These are phyloP conservation scores for Posidonia oceanica DNA, from an alignment of 116 monocot species.

Conservation along the genomic window DNA sequence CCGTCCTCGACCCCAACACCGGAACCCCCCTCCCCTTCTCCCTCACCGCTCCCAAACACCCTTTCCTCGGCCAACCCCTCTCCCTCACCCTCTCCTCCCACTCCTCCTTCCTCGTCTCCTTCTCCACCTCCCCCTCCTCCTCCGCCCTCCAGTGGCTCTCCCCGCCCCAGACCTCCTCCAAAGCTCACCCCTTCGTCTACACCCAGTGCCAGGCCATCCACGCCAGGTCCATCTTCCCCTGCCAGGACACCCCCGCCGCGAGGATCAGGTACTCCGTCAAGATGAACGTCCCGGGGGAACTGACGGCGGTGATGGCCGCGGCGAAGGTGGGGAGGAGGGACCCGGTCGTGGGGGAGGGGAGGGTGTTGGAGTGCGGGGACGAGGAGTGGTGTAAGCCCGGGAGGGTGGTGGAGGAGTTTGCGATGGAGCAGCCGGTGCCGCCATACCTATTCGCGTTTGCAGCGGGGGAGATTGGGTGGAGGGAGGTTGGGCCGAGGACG, in stretches of 20 bases:
- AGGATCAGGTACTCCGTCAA: slow-evolving; percentile 52
- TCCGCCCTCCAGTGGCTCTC: slow-evolving; percentile 90
- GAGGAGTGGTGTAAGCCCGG: slow-evolving; percentile 51
- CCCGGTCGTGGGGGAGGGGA: slow-evolving; percentile 23
- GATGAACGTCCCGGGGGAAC: slow-evolving; percentile 51
- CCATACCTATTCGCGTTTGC: slow-evolving; percentile 91
- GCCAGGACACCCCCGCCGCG: slow-evolving; percentile 96
- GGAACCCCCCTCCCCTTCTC: slow-evolving; percentile 34
- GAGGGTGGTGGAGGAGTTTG: slow-evolving; percentile 72
- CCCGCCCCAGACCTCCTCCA: slow-evolving; percentile 52
- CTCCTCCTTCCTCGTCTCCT: slow-evolving; percentile 42
- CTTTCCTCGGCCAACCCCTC: slow-evolving; percentile 47
- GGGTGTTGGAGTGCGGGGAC: slow-evolving; percentile 13
- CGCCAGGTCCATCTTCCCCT: slow-evolving; percentile 90
- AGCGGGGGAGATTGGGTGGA: slow-evolving; percentile 49
- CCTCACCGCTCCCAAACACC: slow-evolving; percentile 25
- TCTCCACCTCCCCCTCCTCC: slow-evolving; percentile 58
- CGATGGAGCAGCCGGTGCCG: slow-evolving; percentile 73
- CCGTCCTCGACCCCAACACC: slow-evolving; percentile 34
- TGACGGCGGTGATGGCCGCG: slow-evolving; percentile 77
- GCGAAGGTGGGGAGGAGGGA: slow-evolving; percentile 30
- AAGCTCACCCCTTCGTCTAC: slow-evolving; percentile 58
- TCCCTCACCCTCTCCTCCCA: slow-evolving; percentile 32
- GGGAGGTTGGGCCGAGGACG: slow-evolving; percentile 76
- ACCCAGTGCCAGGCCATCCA: slow-evolving; percentile 92